Percentiles rank a stretch among this genome's conserved stretches.
Conservation (phyloP, 2,329 filamentous ascomycete species). For the Phialophora verrucosa region DNA sequence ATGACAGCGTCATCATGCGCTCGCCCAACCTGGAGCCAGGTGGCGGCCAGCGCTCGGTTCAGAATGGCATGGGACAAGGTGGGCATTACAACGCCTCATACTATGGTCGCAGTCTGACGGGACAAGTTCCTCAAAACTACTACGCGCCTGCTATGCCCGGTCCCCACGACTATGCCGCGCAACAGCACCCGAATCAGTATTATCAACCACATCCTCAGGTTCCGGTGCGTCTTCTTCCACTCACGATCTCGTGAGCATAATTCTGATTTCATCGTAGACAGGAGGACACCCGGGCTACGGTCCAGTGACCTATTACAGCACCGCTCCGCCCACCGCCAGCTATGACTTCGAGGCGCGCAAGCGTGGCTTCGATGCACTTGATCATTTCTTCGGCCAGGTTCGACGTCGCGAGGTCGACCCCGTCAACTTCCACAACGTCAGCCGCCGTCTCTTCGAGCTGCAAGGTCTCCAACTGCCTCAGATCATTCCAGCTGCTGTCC, state of each 20-base stretch:
- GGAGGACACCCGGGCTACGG: constrained; percentile 65
- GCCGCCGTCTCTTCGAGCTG: constrained; percentile 82
- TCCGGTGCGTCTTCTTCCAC: constrained; percentile 21
- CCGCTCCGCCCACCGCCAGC: constrained; percentile 66
- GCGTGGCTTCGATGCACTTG: constrained; percentile 83
- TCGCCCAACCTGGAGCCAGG: constrained; percentile 63
- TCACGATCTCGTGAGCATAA: background rate
- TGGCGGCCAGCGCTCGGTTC: constrained; percentile 47
- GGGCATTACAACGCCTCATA: constrained; percentile 39
- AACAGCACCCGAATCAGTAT: constrained; percentile 41
- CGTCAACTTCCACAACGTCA: constrained; percentile 86
- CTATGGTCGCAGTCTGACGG: constrained; percentile 38
- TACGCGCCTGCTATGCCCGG: constrained; percentile 40
- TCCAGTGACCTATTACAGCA: constrained; percentile 78
- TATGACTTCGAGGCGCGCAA: constrained; percentile 78
- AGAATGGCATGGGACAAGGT: constrained; percentile 38
- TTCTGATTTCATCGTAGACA: constrained; percentile 48
- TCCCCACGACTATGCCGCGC: constrained; percentile 39
- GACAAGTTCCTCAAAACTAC: constrained; percentile 39
- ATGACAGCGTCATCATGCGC: constrained; percentile 79
- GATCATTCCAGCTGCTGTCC: constrained; percentile 56
- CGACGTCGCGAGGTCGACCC: constrained; percentile 92
- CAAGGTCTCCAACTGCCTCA: constrained; percentile 70
- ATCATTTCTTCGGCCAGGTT: constrained; percentile 91
- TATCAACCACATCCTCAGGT: constrained; percentile 40